A percentile compares a stretch with the other conserved stretches of the same genome.
These are phyloP conservation scores for Colletotrichum melonis DNA, from an alignment of 2,329 filamentous ascomycete species.

Conservation along the genomic window DNA sequence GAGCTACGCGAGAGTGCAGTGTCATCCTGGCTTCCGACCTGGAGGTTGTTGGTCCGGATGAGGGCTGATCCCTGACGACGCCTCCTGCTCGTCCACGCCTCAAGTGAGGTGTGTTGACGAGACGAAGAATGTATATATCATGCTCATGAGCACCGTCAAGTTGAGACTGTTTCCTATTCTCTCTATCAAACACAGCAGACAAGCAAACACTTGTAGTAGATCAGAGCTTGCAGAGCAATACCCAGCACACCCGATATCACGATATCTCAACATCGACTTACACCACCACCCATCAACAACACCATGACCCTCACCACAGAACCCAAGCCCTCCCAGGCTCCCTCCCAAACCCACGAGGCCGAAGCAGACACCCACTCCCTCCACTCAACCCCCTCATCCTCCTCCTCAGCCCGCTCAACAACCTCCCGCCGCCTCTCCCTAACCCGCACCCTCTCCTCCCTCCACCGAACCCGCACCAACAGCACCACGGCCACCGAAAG, in stretches of 20 bases:
- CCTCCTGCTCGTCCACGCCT: neutral
- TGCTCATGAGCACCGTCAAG: neutral
- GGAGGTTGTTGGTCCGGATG: neutral
- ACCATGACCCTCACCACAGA: neutral
- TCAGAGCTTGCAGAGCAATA: neutral
- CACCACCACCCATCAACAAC: neutral
- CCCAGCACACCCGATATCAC: neutral
- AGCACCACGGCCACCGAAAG: neutral
- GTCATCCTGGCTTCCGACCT: neutral
- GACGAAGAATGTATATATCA: constrained; percentile 1
- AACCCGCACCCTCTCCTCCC: constrained; percentile 4
- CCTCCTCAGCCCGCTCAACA: neutral
- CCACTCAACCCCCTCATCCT: constrained; percentile 1
- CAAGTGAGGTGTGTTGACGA: neutral
- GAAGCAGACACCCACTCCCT: neutral
- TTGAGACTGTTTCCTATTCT: too few relatives aligned
- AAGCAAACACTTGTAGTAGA: neutral
- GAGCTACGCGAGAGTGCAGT: neutral
- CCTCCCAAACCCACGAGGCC: neutral
- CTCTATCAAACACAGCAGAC: neutral
- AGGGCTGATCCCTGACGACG: neutral
- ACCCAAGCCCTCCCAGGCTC: neutral
- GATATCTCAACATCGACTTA: neutral
- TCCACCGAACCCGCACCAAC: neutral
- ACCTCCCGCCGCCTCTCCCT: constrained; percentile 24